Base-by-base conservation (phyloP, 495 filamentous ascomycete species). In the Xylaria longipes region DNA sequence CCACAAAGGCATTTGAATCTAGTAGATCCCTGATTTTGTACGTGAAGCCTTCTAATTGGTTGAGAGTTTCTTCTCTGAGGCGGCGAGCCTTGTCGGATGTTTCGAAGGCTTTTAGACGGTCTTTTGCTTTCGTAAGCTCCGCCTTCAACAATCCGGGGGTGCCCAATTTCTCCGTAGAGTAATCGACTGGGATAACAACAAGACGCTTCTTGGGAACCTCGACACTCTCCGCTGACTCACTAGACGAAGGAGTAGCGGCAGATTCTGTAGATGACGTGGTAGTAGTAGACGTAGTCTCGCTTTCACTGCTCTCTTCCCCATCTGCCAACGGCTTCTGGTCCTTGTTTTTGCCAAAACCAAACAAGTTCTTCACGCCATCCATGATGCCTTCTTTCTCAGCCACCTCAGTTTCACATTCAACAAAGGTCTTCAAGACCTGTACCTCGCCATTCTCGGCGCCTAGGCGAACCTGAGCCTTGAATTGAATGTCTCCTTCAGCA, bases 321-420 rank as follows among this genome's bases (percentile, higher is more conserved):
- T 90, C 91, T 68, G 85, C 83, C 25, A 97, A 81, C 27, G 93
- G 89, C 74, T 92, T 89, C 81, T 98, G 95, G 74, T 97, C 95
- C 84, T 95, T 84, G 52, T 78, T 93, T 71, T 89, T 90, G 9
- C 96, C 96, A 75, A 98, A 92, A 20, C 97, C 97, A 76, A 99
- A 95, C 71, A 97, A 89, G 68, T 91, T 94, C 84, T 99, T 99
- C 77, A 98, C 92, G 50, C 93, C 93, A 74, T 97, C 97, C 46
- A 95, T 89, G 39, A 98, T 86, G 29, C 89, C 92, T 77, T 92
- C 92, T 83, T 93, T 95, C 68, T 91, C 90, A 14, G 81, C 72
- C 6, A 83, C 87, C 46, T 90, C 88, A 48, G 92, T 87, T 79
- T 95, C 93, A 74, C 96, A 99, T 80, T 95, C 94, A 8, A 96